Conservation (phyloP, 1,284 basidiomycete genomes). For the Boletus sp. region DNA sequence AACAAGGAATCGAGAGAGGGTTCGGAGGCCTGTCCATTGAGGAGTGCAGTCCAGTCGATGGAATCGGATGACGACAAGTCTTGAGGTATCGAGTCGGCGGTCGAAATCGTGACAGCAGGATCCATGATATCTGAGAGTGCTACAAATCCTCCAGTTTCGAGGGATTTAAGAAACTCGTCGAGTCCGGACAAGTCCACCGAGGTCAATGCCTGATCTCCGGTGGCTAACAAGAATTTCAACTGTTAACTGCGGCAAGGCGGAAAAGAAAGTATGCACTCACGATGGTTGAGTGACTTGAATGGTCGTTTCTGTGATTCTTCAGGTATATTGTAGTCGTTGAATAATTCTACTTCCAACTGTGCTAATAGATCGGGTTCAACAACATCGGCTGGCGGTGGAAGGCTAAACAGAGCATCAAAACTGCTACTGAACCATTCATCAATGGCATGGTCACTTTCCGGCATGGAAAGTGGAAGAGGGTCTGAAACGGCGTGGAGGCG, state of each 20-base stretch:
- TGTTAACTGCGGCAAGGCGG: too few species aligned
- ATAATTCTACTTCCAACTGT: slow-evolving; percentile 24
- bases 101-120: background rate
- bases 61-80: background rate
- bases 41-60: slow-evolving; percentile 16
- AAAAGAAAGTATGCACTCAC: background rate
- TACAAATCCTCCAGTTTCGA: background rate
- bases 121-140: background rate
- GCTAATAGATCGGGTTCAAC: slow-evolving; percentile 10
- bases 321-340: slow-evolving; percentile 16
- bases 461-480: slow-evolving; percentile 21
- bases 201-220: background rate
- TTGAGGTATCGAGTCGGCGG: too few species aligned
- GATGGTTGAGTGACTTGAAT: background rate
- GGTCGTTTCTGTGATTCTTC: background rate
- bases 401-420: slow-evolving; percentile 21
- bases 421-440: slow-evolving; percentile 29
- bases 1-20: background rate
- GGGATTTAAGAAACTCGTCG: slow-evolving; percentile 6
- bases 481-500: slow-evolving; percentile 30
- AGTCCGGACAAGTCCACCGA: background rate
- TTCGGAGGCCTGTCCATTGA: background rate
- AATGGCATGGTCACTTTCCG: slow-evolving; percentile 13
- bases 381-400: slow-evolving; percentile 18
- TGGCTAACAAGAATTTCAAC: too few species aligned